A percentile compares a stretch with the other conserved stretches of the same genome.
These are phyloP conservation scores for Fusarium sp. DNA, from an alignment of 2,329 filamentous ascomycete species.

Conservation along the genomic window DNA sequence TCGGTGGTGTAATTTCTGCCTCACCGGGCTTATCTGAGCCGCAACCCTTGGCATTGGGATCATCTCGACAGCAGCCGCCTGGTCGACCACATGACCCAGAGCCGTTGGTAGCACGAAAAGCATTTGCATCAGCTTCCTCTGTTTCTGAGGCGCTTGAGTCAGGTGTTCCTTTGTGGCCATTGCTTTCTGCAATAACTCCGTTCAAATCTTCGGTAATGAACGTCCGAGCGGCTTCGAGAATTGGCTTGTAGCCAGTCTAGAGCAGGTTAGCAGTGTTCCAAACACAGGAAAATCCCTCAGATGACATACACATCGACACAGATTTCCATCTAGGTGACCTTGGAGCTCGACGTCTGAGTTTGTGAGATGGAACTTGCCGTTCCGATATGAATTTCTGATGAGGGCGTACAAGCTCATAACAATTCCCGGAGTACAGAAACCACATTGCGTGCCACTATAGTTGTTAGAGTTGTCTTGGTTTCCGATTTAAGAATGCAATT, in stretches of 20 bases:
- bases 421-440: constrained; percentile 93
- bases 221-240: constrained; percentile 9
- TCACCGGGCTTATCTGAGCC: not conserved
- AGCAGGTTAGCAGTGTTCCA: not conserved
- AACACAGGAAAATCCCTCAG: rapidly evolving
- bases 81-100: constrained; percentile 10
- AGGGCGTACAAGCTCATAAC: constrained; percentile 96
- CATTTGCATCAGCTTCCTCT: not conserved
- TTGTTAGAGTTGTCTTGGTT: too few species aligned
- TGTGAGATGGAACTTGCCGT: constrained; percentile 61
- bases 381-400: constrained; percentile 69
- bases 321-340: constrained; percentile 91
- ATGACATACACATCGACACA: constrained; percentile 79
- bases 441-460: constrained; percentile 76
- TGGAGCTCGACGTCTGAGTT: constrained; percentile 84
- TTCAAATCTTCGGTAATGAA: constrained; percentile 11
- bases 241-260: constrained; percentile 21
- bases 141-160: not conserved
- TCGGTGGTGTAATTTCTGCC: not conserved
- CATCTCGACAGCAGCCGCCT: constrained; percentile 16
- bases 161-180: not conserved
- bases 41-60: not conserved
- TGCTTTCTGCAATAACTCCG: not conserved
- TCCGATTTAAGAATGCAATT: too few species aligned
- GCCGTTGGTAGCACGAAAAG: not conserved